Evolutionary conservation across 768 basidiomycete species (phyloP).

Genomic region (Pilatotrama ljubarskyi): DNA sequence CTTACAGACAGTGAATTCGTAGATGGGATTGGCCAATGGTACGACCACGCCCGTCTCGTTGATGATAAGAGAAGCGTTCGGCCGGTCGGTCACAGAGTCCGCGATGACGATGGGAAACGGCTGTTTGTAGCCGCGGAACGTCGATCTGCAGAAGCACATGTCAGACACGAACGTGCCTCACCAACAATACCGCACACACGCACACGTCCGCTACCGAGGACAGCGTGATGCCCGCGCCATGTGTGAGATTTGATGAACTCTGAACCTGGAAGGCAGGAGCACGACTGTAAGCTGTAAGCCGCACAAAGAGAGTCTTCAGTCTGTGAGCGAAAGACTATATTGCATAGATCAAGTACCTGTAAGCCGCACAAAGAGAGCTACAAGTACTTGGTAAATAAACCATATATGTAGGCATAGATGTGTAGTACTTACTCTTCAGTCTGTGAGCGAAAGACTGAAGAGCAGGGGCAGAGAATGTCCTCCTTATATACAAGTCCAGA

Average conservation of each 20-base stretch:
- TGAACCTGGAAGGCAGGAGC: too few species aligned
- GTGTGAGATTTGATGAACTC: constrained; percentile 52
- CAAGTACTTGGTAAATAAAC: too few species aligned
- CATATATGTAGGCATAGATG: too few species aligned
- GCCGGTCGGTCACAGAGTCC: constrained; percentile 49
- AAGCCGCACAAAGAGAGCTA: too few species aligned
- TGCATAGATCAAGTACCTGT: too few species aligned
- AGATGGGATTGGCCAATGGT: constrained; percentile 33
- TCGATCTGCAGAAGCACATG: constrained; percentile 36
- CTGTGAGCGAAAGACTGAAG: too few species aligned
- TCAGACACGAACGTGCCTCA: background rate
- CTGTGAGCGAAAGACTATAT: too few species aligned
- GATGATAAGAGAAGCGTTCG: constrained; percentile 41
- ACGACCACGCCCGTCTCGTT: constrained; percentile 59
- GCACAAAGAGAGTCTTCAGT: too few species aligned
- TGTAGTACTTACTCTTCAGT: too few species aligned
- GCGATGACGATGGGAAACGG: constrained; percentile 72
- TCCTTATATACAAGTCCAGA: too few species aligned
- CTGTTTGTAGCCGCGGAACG: constrained; percentile 48
- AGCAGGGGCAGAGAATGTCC: too few species aligned
- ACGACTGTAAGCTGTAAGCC: too few species aligned
- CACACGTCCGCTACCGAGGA: constrained; percentile 48
- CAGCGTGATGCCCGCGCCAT: constrained; percentile 77
- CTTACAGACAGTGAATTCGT: constrained; percentile 29
- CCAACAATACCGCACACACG: constrained; percentile 1